Evolutionary conservation across 331 rosid species (phyloP).

Genomic region (Dryas integrifolia): DNA sequence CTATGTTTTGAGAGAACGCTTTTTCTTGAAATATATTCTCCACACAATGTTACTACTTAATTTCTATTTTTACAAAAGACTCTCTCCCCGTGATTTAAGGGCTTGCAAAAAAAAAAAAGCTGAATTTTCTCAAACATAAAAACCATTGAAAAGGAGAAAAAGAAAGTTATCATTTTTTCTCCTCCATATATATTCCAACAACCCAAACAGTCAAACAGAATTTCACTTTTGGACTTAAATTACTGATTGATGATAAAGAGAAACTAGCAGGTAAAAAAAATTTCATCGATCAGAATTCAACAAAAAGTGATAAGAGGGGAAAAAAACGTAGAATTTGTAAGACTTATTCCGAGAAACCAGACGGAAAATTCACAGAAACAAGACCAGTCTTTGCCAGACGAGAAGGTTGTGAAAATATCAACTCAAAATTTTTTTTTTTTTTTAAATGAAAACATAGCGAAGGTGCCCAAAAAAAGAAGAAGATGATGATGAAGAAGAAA

Average conservation of each 20-base stretch:
- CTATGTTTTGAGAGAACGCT: constrained; percentile 42
- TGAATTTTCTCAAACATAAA: constrained; percentile 31
- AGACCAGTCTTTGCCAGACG: too few species aligned
- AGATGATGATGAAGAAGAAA: not conserved
- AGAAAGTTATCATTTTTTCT: constrained; percentile 6
- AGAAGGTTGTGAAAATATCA: too few species aligned
- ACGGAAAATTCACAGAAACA: too few species aligned
- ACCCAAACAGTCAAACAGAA: constrained; percentile 13
- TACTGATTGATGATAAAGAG: not conserved
- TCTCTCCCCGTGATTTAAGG: constrained; percentile 57
- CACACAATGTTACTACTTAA: constrained; percentile 35
- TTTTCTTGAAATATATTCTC: constrained; percentile 55
- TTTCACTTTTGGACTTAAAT: constrained; percentile 2
- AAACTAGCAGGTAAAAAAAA: not conserved
- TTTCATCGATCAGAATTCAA: not conserved
- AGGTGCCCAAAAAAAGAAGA: not conserved
- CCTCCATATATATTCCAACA: constrained; percentile 22
- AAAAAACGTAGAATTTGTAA: too few species aligned
- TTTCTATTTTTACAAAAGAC: constrained; percentile 27
- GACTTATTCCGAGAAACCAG: too few species aligned
- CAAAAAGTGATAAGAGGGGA: not conserved
- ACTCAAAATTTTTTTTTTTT: too few species aligned
- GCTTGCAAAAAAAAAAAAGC: constrained; percentile 25
- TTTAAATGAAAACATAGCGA: too few species aligned
- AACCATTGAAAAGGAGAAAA: not conserved